Conservation (phyloP, 192 early-diverging fungal genomes). For the Entophlyctis helioformis region DNA sequence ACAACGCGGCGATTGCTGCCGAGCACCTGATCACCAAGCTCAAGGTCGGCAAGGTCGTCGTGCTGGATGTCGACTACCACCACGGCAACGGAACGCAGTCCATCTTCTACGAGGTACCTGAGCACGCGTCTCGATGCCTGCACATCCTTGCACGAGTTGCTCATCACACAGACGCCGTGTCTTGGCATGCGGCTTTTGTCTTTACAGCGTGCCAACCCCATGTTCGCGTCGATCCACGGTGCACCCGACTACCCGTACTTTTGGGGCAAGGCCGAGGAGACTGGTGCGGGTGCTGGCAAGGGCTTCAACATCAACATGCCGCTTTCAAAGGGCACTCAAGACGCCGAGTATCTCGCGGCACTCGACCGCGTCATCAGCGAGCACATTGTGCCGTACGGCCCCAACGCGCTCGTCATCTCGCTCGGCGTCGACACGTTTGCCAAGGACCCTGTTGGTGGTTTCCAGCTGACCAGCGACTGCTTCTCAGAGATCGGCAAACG, state of each 20-base stretch:
- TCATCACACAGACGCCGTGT: no score
- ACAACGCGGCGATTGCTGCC: slow-evolving; percentile 77
- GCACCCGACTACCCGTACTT: slow-evolving; percentile 52
- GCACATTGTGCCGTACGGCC: slow-evolving; percentile 30
- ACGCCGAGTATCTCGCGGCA: slow-evolving; percentile 41
- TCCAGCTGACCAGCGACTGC: slow-evolving; percentile 13
- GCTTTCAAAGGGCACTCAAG: slow-evolving; percentile 32
- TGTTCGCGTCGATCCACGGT: slow-evolving; percentile 54
- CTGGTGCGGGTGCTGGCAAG: slow-evolving; percentile 42
- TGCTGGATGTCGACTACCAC: slow-evolving; percentile 69
- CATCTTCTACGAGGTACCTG: slow-evolving; percentile 15
- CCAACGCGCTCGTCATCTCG: slow-evolving; percentile 48
- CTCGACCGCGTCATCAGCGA: slow-evolving; percentile 28
- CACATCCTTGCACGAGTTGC: no score
- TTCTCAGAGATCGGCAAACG: slow-evolving; percentile 12
- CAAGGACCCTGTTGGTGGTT: slow-evolving; percentile 25
- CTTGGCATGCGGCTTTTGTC: no score
- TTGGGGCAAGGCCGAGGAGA: slow-evolving; percentile 40
- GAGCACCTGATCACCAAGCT: slow-evolving; percentile 40
- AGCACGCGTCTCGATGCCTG: no score
- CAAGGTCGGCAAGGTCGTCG: slow-evolving; percentile 41
- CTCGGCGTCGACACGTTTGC: slow-evolving; percentile 61
- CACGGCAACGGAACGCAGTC: slow-evolving; percentile 23
- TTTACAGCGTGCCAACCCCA: slow-evolving; percentile 37
- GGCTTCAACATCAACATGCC: slow-evolving; percentile 62